Base-by-base conservation (phyloP, 2,329 filamentous ascomycete genomes). In the Stachybotrys chartarum region DNA sequence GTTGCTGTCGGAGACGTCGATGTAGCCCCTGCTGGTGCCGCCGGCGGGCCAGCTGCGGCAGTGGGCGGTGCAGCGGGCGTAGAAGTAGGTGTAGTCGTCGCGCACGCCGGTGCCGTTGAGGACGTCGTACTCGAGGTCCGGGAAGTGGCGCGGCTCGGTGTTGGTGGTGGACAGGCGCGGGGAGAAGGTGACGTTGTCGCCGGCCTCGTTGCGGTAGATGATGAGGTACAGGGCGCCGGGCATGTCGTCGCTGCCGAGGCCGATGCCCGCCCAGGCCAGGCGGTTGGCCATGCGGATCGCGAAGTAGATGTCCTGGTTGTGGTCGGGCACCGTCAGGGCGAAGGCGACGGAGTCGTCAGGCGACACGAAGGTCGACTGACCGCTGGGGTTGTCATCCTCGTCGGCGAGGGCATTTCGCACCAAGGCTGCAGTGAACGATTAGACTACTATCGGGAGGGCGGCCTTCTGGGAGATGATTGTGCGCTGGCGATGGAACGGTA, bases 101-200 rank as follows among this genome's bases (percentile, higher is more conserved):
- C 69, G 55, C 50, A 84, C 68, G 17, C 76, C 76, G 0, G 78
- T 79, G n/a, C 74, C 76, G 5, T 70, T 56, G 1, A 84, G 71
- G 3, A 77, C 60, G 17, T 74, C 67, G 58, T 78, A 70, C 7
- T 72, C 60, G 56, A 83, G 68, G 16, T 74, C 68, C 5, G 72
- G 65, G 58, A 72, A 72, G 66, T 75, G 75, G 14, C 68, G 65
- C 10, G 82, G 82, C 64, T 85, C 82, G 60, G 73, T 74, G 60
- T 83, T 71, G 49, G 75, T 78, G 53, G 72, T 69, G 42, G 75
- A 71, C 35, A 79, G 64, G 52, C 82, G 80, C 2, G 81, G 79
- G 30, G 79, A 83, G 55, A 85, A 72, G 30, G 80, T 84, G 55
- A 83, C 74, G 59, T 79, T 79, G 53, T 73, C 66, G 54, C 72